Conservation (phyloP, 495 filamentous ascomycete genomes). For the Ramalina peruviana region DNA sequence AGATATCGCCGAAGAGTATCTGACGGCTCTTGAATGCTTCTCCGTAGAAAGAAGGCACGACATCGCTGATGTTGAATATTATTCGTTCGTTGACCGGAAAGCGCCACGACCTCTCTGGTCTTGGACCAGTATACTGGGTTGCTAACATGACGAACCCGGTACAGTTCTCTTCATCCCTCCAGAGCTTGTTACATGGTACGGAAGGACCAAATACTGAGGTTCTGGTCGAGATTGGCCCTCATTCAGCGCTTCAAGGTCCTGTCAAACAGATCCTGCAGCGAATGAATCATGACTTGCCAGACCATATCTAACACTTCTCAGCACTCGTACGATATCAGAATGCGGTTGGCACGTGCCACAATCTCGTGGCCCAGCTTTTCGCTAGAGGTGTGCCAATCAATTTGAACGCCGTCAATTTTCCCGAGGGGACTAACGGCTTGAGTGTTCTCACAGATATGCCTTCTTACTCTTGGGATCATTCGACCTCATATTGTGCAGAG, state of each 20-base stretch:
- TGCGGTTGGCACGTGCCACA: background rate
- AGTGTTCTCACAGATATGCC: too few species aligned
- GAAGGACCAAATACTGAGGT: background rate
- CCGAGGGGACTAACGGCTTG: too few species aligned
- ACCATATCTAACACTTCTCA: background rate
- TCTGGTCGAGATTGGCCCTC: conserved; percentile 42
- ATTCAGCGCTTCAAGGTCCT: conserved; percentile 38
- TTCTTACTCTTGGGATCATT: too few species aligned
- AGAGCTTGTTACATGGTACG: background rate
- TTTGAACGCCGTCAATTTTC: too few species aligned
- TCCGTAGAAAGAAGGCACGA: background rate
- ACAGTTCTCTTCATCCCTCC: conserved; percentile 17
- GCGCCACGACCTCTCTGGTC: too few species aligned
- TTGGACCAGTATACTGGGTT: conserved; percentile 5
- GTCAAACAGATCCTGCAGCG: conserved; percentile 7
- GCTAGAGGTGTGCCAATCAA: too few species aligned
- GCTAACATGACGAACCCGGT: conserved; percentile 18
- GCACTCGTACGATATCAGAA: conserved; percentile 7
- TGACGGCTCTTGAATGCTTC: too few species aligned
- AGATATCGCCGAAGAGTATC: conserved; percentile 1
- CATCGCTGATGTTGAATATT: background rate
- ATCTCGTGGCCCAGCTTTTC: too few species aligned
- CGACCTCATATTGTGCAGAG: too few species aligned
- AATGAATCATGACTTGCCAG: background rate
- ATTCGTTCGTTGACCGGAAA: too few species aligned